Base-by-base conservation (phyloP, 2,329 filamentous ascomycete species). In the Scedosporium aurantiacum region DNA sequence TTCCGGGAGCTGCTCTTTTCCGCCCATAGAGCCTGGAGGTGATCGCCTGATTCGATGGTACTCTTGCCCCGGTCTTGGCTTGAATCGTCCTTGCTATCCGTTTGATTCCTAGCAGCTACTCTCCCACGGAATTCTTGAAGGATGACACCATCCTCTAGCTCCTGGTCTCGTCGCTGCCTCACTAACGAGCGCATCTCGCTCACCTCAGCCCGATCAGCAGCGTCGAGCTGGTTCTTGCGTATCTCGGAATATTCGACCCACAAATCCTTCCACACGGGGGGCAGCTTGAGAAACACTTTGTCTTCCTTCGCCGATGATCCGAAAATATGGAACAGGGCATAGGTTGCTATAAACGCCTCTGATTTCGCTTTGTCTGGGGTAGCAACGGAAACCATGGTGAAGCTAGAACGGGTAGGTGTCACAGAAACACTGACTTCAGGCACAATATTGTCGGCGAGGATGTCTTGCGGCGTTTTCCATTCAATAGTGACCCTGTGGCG, bases 331-430 rank as follows among this genome's bases (percentile, higher is more conserved):
- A 96, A 97, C 1, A 99, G 75, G 1, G 89, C 90, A 12, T 84
- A 80, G 0, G 91, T 96, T 5, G 91, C 89, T 50, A 94, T 82
- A 67, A 87, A 97, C 1, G 87, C 87, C 72, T 97, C 92, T 5
- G 94, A 95, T 70, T 99, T 92, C 65, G 86, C 85, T 12, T 79
- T 67, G 60, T 91, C 88, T 0, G 91, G 84, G 0, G 91, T 88
- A 10, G 91, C 88, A 52, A 95, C 74, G 0, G 81, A 79, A 3
- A 76, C 79, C 88, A 97, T 96, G 50, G 86, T 88, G 66, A 94
- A 85, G 10, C 77, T 82, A 25, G 87, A 84, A 40, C 78, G 77
- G 18, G 74, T 79, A 4, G 82, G 75, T 14, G 62, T 63, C 12
- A 63, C 55, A 5, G 28, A 57, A 12, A 64, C 58, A 5, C 18